Percentiles rank a stretch among this genome's conserved stretches.
Conservation (phyloP, 768 basidiomycete species). For the Serendipita sp. region DNA sequence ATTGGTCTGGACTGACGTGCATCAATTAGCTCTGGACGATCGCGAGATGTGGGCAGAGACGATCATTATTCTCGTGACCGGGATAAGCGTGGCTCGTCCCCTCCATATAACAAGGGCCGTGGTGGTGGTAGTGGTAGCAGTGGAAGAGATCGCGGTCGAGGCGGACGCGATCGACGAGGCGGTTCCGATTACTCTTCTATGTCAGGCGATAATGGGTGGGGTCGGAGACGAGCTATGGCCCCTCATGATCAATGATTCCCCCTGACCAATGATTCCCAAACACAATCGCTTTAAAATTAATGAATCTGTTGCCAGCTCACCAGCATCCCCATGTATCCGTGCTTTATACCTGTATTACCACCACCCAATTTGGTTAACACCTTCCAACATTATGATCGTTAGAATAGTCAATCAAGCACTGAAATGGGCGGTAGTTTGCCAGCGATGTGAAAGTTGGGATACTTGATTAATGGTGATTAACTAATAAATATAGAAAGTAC, state of each 20-base stretch:
- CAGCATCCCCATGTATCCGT: neutral
- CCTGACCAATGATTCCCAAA: too few relatives aligned
- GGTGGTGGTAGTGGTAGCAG: conserved; percentile 19
- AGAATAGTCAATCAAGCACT: neutral
- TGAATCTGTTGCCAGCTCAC: too few relatives aligned
- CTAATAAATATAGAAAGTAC: neutral
- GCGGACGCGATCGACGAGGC: conserved; percentile 16
- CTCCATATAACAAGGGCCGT: conserved; percentile 15
- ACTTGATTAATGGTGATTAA: neutral
- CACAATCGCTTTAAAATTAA: too few relatives aligned
- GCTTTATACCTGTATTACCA: neutral
- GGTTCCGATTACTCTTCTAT: neutral
- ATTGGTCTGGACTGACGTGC: conserved; percentile 14
- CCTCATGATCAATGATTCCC: neutral
- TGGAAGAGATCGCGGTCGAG: conserved; percentile 20
- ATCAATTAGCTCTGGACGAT: neutral
- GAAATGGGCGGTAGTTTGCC: neutral
- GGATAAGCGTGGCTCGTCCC: conserved; percentile 16
- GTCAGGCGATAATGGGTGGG: neutral
- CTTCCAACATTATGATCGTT: neutral
- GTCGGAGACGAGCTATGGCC: neutral
- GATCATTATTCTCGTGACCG: conserved; percentile 20
- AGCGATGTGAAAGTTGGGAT: neutral
- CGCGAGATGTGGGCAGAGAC: neutral
- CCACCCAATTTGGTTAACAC: neutral